phyloP scores from a whole-genome alignment of 192 early-diverging fungal genomes.

The Chytriomyces sp. region DNA sequence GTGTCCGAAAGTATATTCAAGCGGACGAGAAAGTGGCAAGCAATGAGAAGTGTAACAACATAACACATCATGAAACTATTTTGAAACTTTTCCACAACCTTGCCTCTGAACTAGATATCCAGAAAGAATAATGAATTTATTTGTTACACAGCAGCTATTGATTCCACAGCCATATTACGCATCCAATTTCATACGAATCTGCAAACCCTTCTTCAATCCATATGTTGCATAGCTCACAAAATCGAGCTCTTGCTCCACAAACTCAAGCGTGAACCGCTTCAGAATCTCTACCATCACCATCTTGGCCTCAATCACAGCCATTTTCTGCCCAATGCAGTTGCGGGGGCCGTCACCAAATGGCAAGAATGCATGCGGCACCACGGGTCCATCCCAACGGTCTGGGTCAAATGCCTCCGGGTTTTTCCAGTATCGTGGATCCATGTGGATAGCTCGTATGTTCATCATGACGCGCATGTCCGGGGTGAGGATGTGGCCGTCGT shows the following conservation, averaged over 20 bases:
- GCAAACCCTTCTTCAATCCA: conserved; percentile 31
- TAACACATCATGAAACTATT: too few species aligned
- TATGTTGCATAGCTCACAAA: conserved; percentile 6
- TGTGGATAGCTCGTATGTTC: conserved; percentile 37
- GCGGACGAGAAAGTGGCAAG: too few species aligned
- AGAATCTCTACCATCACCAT: conserved; percentile 4
- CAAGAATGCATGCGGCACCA: conserved; percentile 39
- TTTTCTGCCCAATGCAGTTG: conserved; percentile 52
- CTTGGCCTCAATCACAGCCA: conserved; percentile 48
- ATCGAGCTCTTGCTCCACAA: conserved; percentile 16
- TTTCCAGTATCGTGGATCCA: conserved; percentile 30
- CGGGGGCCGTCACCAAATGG: conserved; percentile 47
- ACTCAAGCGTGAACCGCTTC: conserved; percentile 14
- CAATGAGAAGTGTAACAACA: too few species aligned
- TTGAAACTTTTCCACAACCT: too few species aligned
- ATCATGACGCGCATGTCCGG: conserved; percentile 29
- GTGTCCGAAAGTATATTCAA: too few species aligned
- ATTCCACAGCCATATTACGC: too few species aligned
- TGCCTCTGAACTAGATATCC: too few species aligned
- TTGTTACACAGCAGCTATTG: too few species aligned
- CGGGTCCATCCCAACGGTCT: conserved; percentile 37
- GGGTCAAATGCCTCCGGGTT: conserved; percentile 44
- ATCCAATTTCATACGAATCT: too few species aligned
- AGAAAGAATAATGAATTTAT: too few species aligned
- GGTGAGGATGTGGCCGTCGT: conserved; percentile 35